phyloP scores from a whole-genome alignment of 2,329 filamentous ascomycete species.

The Didymella lethalis region DNA sequence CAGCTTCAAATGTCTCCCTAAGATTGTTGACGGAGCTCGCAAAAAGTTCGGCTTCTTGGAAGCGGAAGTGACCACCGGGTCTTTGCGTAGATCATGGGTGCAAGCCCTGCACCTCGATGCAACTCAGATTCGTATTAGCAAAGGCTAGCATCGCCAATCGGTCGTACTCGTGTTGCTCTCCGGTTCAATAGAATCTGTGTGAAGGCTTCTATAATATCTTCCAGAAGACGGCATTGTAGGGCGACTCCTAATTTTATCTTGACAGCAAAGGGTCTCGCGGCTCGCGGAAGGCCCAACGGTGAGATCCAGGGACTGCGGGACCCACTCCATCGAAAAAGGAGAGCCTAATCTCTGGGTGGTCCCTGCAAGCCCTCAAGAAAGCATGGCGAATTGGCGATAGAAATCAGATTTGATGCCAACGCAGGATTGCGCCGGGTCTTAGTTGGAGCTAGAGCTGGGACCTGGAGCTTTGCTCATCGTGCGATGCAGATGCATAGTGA shows the following conservation, averaged over 20 bases:
- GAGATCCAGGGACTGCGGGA: slow-evolving; percentile 19
- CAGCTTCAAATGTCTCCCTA: not conserved
- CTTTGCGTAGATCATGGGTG: not conserved
- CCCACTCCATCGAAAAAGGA: slow-evolving; percentile 22
- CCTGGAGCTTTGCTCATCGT: slow-evolving; percentile 2
- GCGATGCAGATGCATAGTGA: slow-evolving; percentile 13
- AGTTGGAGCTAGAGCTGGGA: slow-evolving; percentile 13
- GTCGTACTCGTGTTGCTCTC: not conserved
- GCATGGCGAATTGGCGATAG: slow-evolving; percentile 1
- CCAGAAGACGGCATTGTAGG: slow-evolving; percentile 8
- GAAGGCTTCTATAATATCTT: slow-evolving; percentile 8
- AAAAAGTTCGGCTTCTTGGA: not conserved
- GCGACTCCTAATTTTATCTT: slow-evolving; percentile 6
- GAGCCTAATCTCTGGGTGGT: slow-evolving; percentile 21
- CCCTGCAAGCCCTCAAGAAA: slow-evolving; percentile 14
- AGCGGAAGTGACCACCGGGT: not conserved
- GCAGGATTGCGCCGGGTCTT: slow-evolving; percentile 13
- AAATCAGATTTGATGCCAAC: slow-evolving; percentile 19
- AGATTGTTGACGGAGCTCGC: not conserved
- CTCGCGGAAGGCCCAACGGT: slow-evolving; percentile 22
- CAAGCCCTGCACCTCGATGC: slow-evolving; percentile 1
- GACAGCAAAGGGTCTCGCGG: slow-evolving; percentile 16
- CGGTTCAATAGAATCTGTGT: not conserved
- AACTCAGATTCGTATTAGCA: not conserved
- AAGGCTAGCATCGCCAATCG: not conserved